phyloP scores from a whole-genome alignment of 257 asterid species.

The Jacaranda mimosifolia region DNA sequence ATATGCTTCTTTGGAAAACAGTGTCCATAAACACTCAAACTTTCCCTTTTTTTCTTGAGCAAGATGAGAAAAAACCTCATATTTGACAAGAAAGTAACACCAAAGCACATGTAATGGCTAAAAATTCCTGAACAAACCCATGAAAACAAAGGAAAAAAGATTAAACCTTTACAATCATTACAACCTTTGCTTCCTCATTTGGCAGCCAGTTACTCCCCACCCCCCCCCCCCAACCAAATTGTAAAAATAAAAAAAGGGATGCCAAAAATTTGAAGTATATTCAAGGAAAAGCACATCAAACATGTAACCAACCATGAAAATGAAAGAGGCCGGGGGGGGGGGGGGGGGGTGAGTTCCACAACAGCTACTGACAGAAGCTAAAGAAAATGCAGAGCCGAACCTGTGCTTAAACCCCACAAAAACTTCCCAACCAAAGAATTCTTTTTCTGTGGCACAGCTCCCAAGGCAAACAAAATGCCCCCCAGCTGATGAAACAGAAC shows the following conservation, averaged over 20 bases:
- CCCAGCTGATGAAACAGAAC: no score
- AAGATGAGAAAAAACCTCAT: slow-evolving; percentile 16
- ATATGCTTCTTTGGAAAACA: background rate
- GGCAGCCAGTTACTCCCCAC: background rate
- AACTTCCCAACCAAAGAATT: no score
- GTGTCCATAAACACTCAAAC: slow-evolving; percentile 19
- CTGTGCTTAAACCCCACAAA: slow-evolving; percentile 37
- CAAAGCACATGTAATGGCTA: background rate
- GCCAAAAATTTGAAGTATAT: background rate
- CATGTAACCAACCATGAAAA: no score
- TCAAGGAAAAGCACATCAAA: background rate
- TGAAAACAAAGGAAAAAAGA: background rate
- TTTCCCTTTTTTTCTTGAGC: slow-evolving; percentile 24
- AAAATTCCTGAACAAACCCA: background rate
- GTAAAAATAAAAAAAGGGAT: background rate
- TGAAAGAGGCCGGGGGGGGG: no score
- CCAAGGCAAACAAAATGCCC: no score
- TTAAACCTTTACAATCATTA: background rate
- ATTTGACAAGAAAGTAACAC: background rate
- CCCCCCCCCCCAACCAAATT: background rate
- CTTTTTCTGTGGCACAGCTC: no score
- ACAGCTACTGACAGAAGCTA: background rate
- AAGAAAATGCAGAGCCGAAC: slow-evolving; percentile 49
- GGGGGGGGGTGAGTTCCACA: background rate
- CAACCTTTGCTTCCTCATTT: background rate